Base-by-base conservation (phyloP, 805 yeast genomes). In the Teunomyces atbi region DNA sequence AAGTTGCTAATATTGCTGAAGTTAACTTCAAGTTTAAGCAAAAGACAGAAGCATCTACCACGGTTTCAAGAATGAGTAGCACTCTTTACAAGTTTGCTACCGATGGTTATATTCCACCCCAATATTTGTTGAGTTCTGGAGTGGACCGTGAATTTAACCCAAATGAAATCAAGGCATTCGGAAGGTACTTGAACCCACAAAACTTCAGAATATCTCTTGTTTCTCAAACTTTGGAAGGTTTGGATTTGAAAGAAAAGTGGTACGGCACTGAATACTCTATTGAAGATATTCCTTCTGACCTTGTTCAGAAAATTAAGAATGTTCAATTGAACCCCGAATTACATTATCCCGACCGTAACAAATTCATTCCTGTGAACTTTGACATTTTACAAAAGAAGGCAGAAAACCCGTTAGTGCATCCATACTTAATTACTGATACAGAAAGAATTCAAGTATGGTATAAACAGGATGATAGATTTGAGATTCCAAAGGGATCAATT, bases 381-480 rank as follows among this genome's bases (percentile, higher is more conserved):
- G 71, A 76, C 2, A 85, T 90, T 6, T 72, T 73, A 32, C 76
- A 74, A 47, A 56, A 68, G 19, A 66, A 64, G 29, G 44, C 59
- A 4, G 60, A 59, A 8, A 23, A 26, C 1, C 77, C 81, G 3
- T 56, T 70, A 39, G 73, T 73, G 23, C 79, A 78, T 49, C 97
- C 97, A 1, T 70, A 71, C 30, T 69, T 89, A 34, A 66, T 94
- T 45, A 62, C 76, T 48, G 73, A 77, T 39, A 73, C 76, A 39
- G 65, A 75, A 11, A 73, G 73, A 41, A 65, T 74, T 32, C 83
- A 82, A 55, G 68, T 88, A 30, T 92, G 98, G 98, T 88, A 74
- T 64, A 92, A 92, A 62, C 85, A 85, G 56, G 96, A 92, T 68
- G 96, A 92, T 54, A 81, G 84, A 42, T 87, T 92, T 60, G 81